Conservation (phyloP, 2,329 filamentous ascomycete genomes). For the Aaosphaeria arxii region DNA sequence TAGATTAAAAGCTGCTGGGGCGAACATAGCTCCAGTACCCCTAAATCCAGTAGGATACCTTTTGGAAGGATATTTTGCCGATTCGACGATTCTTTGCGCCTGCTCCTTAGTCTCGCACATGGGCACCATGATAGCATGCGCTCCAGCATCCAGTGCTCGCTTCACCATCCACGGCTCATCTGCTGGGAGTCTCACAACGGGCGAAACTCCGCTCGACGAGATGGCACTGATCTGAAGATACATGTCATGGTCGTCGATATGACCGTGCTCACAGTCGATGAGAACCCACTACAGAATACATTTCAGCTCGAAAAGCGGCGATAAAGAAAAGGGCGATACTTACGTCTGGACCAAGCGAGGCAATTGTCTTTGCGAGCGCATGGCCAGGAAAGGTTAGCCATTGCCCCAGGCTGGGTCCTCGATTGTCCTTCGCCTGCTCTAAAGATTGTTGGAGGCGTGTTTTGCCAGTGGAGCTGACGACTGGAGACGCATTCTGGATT, state of each 20-base stretch:
- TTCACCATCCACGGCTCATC: constrained; percentile 41
- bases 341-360: too few species aligned
- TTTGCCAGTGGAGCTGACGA: too few species aligned
- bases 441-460: too few species aligned
- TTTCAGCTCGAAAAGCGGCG: constrained; percentile 11
- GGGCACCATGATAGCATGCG: constrained; percentile 38
- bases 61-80: neutral
- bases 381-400: too few species aligned
- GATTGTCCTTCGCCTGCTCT: too few species aligned
- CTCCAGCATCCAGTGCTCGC: constrained; percentile 37
- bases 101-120: constrained; percentile 6
- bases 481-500: too few species aligned
- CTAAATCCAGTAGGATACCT: neutral
- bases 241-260: constrained; percentile 38
- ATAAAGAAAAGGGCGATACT: constrained; percentile 20
- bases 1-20: neutral
- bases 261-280: constrained; percentile 40
- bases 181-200: constrained; percentile 34
- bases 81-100: neutral
- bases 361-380: too few species aligned
- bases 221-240: constrained; percentile 32
- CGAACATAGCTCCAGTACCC: neutral
- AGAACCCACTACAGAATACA: constrained; percentile 35
- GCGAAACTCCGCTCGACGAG: constrained; percentile 15
- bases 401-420: too few species aligned